Conservation (phyloP, 139 green algal genomes). For the Coccomyxa sp. region DNA sequence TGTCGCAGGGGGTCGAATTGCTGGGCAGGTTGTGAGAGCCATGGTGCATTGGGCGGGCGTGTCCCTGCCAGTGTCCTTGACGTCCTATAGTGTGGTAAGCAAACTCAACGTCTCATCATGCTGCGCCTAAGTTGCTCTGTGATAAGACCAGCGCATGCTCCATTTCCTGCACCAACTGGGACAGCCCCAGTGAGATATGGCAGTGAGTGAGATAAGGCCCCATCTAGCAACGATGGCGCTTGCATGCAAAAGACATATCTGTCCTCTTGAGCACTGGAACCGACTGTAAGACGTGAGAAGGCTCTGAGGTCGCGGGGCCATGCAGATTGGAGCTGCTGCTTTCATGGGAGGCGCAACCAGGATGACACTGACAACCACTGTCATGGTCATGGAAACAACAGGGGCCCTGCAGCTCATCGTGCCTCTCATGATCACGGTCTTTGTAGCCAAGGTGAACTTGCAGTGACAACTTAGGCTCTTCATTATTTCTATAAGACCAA, state of each 20-base stretch:
- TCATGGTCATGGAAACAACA: slow-evolving; percentile 82
- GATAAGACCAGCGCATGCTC: neutral
- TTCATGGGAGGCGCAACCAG: slow-evolving; percentile 59
- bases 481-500: too few species aligned
- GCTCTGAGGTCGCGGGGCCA: too few species aligned
- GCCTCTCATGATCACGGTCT: slow-evolving; percentile 72
- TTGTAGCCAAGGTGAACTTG: slow-evolving; percentile 51
- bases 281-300: too few species aligned
- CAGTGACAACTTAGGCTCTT: neutral
- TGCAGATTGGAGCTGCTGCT: slow-evolving; percentile 21
- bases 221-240: too few species aligned
- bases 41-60: slow-evolving; percentile 4
- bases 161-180: neutral
- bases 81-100: slow-evolving; percentile 36
- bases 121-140: neutral
- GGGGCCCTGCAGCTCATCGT: slow-evolving; percentile 60
- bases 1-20: slow-evolving; percentile 50
- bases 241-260: too few species aligned
- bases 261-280: too few species aligned
- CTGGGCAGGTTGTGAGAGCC: slow-evolving; percentile 39
- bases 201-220: too few species aligned
- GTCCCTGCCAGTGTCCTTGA: slow-evolving; percentile 34
- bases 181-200: neutral
- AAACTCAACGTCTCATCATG: neutral
- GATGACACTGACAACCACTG: slow-evolving; percentile 72